Evolutionary conservation across 2,329 filamentous ascomycete species (phyloP), one percentile per base, ranked within the genome.

Genomic region (Calonectria hongkongensis): DNA sequence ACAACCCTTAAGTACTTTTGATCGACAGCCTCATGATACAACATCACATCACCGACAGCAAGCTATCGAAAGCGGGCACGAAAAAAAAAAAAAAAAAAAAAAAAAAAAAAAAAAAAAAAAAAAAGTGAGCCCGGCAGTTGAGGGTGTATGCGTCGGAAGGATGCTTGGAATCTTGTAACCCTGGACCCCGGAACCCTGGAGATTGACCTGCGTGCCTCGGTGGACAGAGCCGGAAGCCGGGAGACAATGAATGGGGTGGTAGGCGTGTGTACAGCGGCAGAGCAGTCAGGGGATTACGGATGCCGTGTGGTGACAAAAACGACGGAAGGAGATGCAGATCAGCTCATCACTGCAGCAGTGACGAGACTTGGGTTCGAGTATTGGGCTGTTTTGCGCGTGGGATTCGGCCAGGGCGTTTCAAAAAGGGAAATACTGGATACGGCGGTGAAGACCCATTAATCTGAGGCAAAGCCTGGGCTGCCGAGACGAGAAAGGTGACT

Each of bases 301-400:
- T 36, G 68, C 74, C 68, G 28, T 64, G 63, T 68, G 39, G 62
- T 62, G 70, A 51, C 54, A 36, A 25, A 56, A 47, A 69, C 68
- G 60, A 70, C 66, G 39, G 48, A 63, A 69, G 43, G 66, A 69
- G 43, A 63, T 56, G 68, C 66, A 47, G 47, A 76, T 78, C 76
- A 78, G 75, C 65, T 77, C 75, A 78, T 75, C 69, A 50, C 68
- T 76, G 64, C 71, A 70, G 51, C 66, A 27, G 74, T 68, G 48
- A 72, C 65, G 56, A 73, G 58, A 73, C 54, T 54, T 41, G 51
- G 16, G 33, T 45, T 66, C 65, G 62, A 73, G 70, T 47, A 64
- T 48, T 66, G 43, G 41, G 51, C 68, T 60, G 51, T 50, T 71
- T 43, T 47, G 39, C 18, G 36, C 21, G 41, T 41, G 63, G 45